These are phyloP conservation scores for Verticillium zaregamsianum DNA, from an alignment of 2,329 filamentous ascomycete genomes.

Conservation along the genomic window DNA sequence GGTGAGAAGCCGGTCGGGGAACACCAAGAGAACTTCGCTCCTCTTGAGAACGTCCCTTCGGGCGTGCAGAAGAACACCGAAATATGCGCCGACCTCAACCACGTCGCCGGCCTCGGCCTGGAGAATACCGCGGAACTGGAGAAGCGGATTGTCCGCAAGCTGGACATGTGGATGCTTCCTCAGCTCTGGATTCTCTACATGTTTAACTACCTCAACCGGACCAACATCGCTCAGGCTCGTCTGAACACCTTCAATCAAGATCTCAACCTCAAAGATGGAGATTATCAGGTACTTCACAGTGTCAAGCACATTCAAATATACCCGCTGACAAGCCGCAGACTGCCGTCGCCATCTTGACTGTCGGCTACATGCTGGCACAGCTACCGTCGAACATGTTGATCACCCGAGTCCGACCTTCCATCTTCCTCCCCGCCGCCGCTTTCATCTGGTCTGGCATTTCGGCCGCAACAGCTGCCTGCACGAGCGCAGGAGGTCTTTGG, in stretches of 20 bases:
- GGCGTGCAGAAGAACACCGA: not conserved
- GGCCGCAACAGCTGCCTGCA: constrained; percentile 40
- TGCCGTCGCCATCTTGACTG: constrained; percentile 20
- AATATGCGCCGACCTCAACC: not conserved
- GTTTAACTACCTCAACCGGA: constrained; percentile 17
- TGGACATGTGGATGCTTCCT: constrained; percentile 15
- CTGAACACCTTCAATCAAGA: constrained; percentile 18
- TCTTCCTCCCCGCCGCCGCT: constrained; percentile 47
- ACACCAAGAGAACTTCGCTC: not conserved
- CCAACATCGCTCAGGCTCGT: constrained; percentile 17
- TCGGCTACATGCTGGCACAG: constrained; percentile 57
- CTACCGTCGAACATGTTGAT: constrained; percentile 57
- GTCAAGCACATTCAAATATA: not conserved
- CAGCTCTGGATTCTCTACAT: constrained; percentile 16
- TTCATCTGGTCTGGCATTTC: constrained; percentile 34
- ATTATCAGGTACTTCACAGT: not conserved
- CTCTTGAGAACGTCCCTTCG: not conserved
- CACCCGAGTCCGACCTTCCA: constrained; percentile 46
- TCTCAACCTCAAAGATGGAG: constrained; percentile 13
- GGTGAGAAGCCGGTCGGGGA: not conserved
- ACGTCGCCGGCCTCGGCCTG: not conserved
- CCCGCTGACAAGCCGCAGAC: constrained; percentile 25
- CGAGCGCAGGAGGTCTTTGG: constrained; percentile 36
- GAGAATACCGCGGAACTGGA: constrained; percentile 1
- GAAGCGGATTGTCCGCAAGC: constrained; percentile 12